Conservation (phyloP, 2,329 filamentous ascomycete genomes). For the Arthrobotrys pseudoclavata region DNA sequence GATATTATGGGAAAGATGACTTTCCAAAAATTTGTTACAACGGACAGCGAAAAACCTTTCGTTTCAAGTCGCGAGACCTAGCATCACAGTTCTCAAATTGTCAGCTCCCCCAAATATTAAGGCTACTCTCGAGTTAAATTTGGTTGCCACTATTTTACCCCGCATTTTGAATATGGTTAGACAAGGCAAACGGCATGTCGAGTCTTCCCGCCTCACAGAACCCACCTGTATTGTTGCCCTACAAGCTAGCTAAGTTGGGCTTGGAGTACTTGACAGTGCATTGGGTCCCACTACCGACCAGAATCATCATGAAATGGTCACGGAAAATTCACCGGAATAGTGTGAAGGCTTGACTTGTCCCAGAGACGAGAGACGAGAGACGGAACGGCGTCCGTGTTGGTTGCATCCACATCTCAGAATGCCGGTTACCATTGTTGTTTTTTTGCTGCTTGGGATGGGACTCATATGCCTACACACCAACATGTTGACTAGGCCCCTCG, state of each 20-base stretch:
- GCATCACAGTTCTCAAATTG: not conserved
- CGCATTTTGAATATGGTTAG: conserved; percentile 60
- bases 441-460: conserved; percentile 41
- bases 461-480: conserved; percentile 43
- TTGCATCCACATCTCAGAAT: conserved; percentile 34
- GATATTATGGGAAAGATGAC: not conserved
- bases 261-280: conserved; percentile 20
- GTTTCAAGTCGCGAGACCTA: conserved; percentile 9
- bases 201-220: conserved; percentile 57
- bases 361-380: no score
- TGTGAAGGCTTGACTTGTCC: conserved; percentile 20
- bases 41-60: conserved; percentile 2
- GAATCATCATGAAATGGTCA: conserved; percentile 34
- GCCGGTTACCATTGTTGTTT: conserved; percentile 34
- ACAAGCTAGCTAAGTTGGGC: conserved; percentile 2
- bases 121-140: conserved; percentile 38
- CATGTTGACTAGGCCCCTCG: conserved; percentile 20
- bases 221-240: conserved; percentile 55
- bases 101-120: not conserved
- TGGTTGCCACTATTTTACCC: conserved; percentile 43
- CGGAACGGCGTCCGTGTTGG: conserved; percentile 45
- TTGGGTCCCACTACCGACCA: conserved; percentile 25
- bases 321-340: conserved; percentile 41
- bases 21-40: not conserved
- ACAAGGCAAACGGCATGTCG: conserved; percentile 55